Conservation (phyloP, 805 yeast species). For the Candida incommunis region DNA sequence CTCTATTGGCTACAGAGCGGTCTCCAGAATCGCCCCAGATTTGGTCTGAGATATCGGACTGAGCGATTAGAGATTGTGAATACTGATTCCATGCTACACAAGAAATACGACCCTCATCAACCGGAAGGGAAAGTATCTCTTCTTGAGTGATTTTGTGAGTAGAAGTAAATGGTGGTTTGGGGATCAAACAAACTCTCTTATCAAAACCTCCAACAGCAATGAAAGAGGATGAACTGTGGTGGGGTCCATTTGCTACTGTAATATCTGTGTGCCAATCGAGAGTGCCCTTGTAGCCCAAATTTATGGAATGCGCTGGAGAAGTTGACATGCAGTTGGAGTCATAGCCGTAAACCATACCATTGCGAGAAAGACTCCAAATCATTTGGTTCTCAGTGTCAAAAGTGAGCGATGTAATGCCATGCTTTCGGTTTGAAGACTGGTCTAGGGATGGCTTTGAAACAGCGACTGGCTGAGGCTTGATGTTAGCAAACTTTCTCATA, state of each 20-base stretch:
- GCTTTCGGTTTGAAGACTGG: slow-evolving; percentile 1
- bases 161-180: background rate
- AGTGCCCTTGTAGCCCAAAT: background rate
- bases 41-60: too few species aligned
- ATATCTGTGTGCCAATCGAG: background rate
- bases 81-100: background rate
- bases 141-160: background rate
- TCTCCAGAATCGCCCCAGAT: too few species aligned
- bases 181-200: background rate
- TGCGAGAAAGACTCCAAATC: slow-evolving; percentile 12
- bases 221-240: background rate
- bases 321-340: background rate
- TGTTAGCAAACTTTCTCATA: slow-evolving; percentile 8
- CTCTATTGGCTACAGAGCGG: too few species aligned
- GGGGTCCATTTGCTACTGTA: background rate
- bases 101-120: background rate
- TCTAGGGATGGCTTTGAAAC: slow-evolving; percentile 2
- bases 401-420: slow-evolving; percentile 11
- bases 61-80: background rate
- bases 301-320: background rate
- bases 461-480: background rate
- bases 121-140: background rate
- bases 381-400: slow-evolving; percentile 8
- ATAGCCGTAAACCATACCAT: slow-evolving; percentile 6
- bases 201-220: background rate